Evolutionary conservation across 768 basidiomycete species (phyloP), one percentile per base, ranked within the genome.

Genomic region (Phlebiopsis flavidoalba): DNA sequence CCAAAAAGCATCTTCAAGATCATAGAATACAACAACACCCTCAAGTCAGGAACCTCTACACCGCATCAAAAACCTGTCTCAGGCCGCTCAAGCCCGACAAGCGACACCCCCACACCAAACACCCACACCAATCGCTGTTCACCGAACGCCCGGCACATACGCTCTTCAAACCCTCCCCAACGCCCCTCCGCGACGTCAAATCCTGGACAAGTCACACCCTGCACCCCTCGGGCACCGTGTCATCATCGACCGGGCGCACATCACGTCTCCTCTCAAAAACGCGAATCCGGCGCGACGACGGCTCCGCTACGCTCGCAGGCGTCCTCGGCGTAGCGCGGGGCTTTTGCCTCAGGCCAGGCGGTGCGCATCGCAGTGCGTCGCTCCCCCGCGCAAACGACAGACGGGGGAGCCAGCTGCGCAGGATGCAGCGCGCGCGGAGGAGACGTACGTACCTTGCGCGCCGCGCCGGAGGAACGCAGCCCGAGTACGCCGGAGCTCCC

Each of bases 191-290:
- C 46, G 95, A 97, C 68, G 82, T 97, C 52, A 96, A 98, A 67
- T 86, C 91, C 58, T 99, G 97, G 97, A 96, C 96, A 31, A 86
- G 87, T n/a, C 95, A 99, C 73, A 98, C 96, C 0, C 79, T 98
- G 15, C 86, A 85, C 61, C 91, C 96, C 0, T 84, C 95, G 0
- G 97, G 97, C 0, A 88, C 84, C 47, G 84, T n/a, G n/a, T 98
- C 47, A 79, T 95, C 69, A 89, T 98, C 64, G 95, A 97, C 72
- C 83, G 17, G 96, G 97, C 10, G 97, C 97, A 0, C 87, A 95
- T 69, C 79, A 82, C 24, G 94, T 97, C 37, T 81, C 98, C 58
- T 87, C 89, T 11, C n/a, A n/a, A n/a, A 84, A 87, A 55, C 83
- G 89, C 31, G 89, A 93, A 69, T 93, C 91, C 4, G 96, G 95